Evolutionary conservation across 192 early-diverging fungal species (phyloP), one percentile per base, ranked within the genome.

Genomic region (Umbelopsis isabellina): DNA sequence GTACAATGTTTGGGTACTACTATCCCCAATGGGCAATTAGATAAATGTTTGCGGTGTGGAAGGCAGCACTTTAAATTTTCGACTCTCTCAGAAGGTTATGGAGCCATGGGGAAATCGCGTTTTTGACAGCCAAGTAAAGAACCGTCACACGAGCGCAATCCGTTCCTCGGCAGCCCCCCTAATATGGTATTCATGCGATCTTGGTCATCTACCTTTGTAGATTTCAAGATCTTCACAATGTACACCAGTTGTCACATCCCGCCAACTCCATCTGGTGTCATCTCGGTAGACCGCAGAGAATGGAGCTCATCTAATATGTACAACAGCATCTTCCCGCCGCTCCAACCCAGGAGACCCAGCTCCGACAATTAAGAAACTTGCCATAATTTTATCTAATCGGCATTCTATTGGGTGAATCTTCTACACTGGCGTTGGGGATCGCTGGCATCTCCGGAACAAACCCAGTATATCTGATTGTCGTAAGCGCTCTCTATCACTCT

Each of bases 91-190:
- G 37, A 10, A 41, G 6, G 10, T 41, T 10, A 41, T 41, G 5
- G 5, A 41, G 27, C 55, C 30, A 35, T 61, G 9, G 55, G 25
- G 21, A 30, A 25, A 16, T 61, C 21, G 55, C 13, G 21, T 61
- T 61, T 61, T 61, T 61, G 55, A 61, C 55, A 61, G 55, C 25
- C 33, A 16, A 52, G 25, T 49, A 30, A 61, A 61, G 15, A 61
- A 30, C 55, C 27, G 55, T 61, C 55, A 61, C 55, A 20, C 48
- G 15, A 21, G 20, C 48, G 4, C 4, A 16, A 20, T 16, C 20
- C 48, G 15, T 49, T 49, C 48, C 48, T 49, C 37, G 37, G 37
- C 37, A 41, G 7, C 37, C 37, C 5, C 37, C 37, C 37, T 41
- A 10, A 41, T 41, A 41, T 41, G 10, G 37, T 41, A 41, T 41